Evolutionary conservation across 192 early-diverging fungal species (phyloP), one percentile per base, ranked within the genome.

Genomic region (Umbelopsis sp.): DNA sequence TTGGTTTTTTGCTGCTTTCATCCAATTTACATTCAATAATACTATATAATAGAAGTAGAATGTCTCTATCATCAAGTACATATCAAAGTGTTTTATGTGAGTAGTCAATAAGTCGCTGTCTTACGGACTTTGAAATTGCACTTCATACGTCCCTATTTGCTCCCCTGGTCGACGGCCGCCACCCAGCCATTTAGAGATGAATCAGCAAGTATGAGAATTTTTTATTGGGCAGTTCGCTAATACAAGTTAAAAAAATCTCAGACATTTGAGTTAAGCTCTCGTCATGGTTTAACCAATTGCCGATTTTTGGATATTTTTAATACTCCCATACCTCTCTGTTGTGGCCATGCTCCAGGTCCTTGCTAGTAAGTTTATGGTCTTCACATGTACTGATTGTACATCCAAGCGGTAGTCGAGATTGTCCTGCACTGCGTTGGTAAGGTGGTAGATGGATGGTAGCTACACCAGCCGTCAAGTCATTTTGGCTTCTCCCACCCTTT

Each of bases 331-430:
- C 31, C 26, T 26, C 56, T n/a, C 31, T 62, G n/a, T n/a, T n/a
- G 14, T 32, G 9, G 2, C 29, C 17, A 16, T 17, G 26, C 31
- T 62, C 56, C 29, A 62, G 16, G 26, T 62, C 56, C 16, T 31
- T 17, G 29, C 17, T 22, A 17, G 0, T 7, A n/a, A 62, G 1
- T 34, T 62, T 62, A 1, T n/a, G 31, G 31, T 62, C 56, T 11
- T 62, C 31, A 14, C 56, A 62, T 62, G 56, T 62, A 20, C 56
- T 62, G 14, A 62, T 62, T 17, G 29, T 36, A 20, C 56, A 62
- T 20, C 56, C 56, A 11, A 62, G 31, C 5, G 56, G 56, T 6
- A 32, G 17, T 31, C 26, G 14, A 12, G 56, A 62, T 31, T 12
- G 56, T 5, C 12, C 56, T 1, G 25, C 4, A 7, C 26, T 62